phyloP scores from a whole-genome alignment of 2,329 filamentous ascomycete species.

The Neospermospora avenae region DNA sequence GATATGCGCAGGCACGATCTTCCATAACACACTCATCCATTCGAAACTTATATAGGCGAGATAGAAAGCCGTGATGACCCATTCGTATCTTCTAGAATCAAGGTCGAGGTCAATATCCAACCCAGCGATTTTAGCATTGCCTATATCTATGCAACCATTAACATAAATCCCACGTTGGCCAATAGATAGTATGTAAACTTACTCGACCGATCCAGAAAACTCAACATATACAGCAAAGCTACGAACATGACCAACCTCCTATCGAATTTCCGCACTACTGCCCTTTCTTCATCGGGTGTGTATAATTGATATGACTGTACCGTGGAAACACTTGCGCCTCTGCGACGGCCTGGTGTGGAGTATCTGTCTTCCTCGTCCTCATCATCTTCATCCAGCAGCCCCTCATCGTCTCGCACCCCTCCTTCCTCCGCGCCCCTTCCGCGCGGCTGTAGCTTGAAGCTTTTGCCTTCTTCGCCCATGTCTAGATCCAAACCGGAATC shows the following conservation, averaged over 20 bases:
- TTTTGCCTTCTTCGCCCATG: conserved; percentile 20
- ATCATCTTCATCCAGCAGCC: conserved; percentile 9
- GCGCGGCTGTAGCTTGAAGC: conserved; percentile 22
- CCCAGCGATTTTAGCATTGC: conserved; percentile 61
- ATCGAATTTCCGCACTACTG: conserved; percentile 73
- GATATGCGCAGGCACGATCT: conserved; percentile 56
- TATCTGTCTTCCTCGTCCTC: conserved; percentile 17
- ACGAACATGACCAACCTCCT: conserved; percentile 75
- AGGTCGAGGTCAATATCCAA: conserved; percentile 58
- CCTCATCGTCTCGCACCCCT: conserved; percentile 11
- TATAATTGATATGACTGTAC: conserved; percentile 49
- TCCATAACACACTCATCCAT: conserved; percentile 63
- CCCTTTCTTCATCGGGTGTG: conserved; percentile 66
- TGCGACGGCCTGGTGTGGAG: conserved; percentile 14
- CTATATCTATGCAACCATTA: conserved; percentile 47
- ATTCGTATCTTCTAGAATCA: conserved; percentile 52
- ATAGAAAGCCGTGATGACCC: conserved; percentile 60
- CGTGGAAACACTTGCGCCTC: conserved; percentile 29
- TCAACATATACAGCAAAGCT: conserved; percentile 77
- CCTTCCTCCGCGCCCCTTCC: conserved; percentile 12
- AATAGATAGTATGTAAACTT: conserved; percentile 28
- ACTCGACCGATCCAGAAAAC: conserved; percentile 86
- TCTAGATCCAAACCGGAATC: conserved; percentile 28
- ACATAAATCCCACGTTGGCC: background rate
- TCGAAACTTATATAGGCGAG: conserved; percentile 61